A percentile compares a stretch with the other conserved stretches of the same genome.
Conservation (phyloP, 73 alveolate species). For the Paramecium sonneborni region DNA sequence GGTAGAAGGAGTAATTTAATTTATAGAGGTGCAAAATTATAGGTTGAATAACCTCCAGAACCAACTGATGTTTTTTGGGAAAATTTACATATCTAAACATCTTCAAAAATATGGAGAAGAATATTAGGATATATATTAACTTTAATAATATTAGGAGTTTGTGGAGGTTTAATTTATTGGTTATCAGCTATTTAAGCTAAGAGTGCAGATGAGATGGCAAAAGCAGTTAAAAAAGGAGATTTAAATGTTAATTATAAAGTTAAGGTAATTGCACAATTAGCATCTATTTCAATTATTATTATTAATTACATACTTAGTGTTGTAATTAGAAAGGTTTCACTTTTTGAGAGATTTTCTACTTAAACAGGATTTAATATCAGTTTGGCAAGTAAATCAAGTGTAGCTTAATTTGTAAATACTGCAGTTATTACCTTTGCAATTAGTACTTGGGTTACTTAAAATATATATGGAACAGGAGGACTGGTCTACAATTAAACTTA, state of each 20-base stretch:
- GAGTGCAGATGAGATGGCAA: conserved; percentile 50
- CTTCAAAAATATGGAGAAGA: conserved; percentile 50
- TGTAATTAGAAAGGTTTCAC: conserved; percentile 64
- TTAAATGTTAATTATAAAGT: conserved; percentile 43
- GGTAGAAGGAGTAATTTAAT: conserved; percentile 28
- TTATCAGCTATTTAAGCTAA: conserved; percentile 56
- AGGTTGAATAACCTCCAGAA: conserved; percentile 79
- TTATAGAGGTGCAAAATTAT: conserved; percentile 41
- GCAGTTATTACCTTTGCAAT: conserved; percentile 75
- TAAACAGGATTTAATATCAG: conserved; percentile 74
- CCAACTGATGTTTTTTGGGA: conserved; percentile 90
- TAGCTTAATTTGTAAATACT: conserved; percentile 76
- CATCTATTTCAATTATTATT: conserved; percentile 70
- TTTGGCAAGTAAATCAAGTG: conserved; percentile 72
- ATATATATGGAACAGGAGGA: conserved; percentile 59
- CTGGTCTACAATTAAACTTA: conserved; percentile 54
- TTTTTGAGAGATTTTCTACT: conserved; percentile 71
- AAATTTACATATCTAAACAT: conserved; percentile 64
- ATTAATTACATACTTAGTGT: conserved; percentile 64
- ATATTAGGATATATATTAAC: conserved; percentile 60
- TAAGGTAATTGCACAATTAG: conserved; percentile 55
- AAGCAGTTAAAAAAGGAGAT: conserved; percentile 38
- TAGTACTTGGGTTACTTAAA: conserved; percentile 28
- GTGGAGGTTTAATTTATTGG: conserved; percentile 69
- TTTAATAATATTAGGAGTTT: conserved; percentile 45